Conservation (phyloP, 78 protist species). For the Dictyostelium brefeldianum region DNA sequence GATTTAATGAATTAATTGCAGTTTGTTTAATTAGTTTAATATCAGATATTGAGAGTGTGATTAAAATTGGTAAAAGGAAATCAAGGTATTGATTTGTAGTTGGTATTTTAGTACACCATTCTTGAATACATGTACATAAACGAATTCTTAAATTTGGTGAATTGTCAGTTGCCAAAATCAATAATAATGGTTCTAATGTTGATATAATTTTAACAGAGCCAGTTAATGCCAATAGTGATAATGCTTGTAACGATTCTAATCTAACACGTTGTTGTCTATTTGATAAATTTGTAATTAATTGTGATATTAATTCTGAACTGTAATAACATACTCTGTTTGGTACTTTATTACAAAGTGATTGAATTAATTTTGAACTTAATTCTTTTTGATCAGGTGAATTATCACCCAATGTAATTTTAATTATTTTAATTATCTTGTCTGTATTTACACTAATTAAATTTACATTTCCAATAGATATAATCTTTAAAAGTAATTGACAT, state of each 20-base stretch:
- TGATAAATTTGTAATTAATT: not conserved
- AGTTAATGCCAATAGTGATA: not conserved
- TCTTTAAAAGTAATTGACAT: not conserved
- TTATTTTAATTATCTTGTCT: not conserved
- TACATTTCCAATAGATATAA: not conserved
- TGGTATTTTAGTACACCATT: slow-evolving; percentile 32
- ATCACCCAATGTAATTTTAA: slow-evolving; percentile 12
- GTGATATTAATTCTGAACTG: not conserved
- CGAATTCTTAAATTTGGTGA: slow-evolving; percentile 18
- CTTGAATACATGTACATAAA: not conserved
- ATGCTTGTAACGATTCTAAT: slow-evolving; percentile 37
- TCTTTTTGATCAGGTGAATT: slow-evolving; percentile 28
- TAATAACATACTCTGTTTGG: slow-evolving; percentile 14
- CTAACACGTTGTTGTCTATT: slow-evolving; percentile 65
- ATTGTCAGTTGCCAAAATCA: slow-evolving; percentile 15
- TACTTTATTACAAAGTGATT: not conserved
- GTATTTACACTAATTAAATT: not conserved
- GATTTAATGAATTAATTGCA: not conserved
- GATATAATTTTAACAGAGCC: slow-evolving; percentile 47
- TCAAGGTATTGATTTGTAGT: slow-evolving; percentile 33
- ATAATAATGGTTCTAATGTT: slow-evolving; percentile 7
- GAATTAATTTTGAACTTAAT: not conserved
- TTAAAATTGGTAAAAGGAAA: slow-evolving; percentile 4
- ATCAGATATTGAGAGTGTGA: slow-evolving; percentile 20
- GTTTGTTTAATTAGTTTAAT: not conserved